Conservation (phyloP, 2,329 filamentous ascomycete genomes). For the Exophiala lecanii-corni region DNA sequence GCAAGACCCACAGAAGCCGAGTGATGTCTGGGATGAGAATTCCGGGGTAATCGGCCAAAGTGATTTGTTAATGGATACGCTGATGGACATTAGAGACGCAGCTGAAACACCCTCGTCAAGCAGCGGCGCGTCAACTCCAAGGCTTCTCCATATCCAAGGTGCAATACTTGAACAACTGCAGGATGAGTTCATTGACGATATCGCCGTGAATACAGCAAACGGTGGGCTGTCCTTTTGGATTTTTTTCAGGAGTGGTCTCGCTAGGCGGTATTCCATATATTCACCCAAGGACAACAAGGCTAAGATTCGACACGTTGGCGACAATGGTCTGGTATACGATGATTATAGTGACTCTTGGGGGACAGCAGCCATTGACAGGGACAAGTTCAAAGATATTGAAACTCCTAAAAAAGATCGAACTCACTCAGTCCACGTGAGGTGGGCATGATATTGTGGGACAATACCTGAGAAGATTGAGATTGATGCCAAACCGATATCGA, state of each 20-base stretch:
- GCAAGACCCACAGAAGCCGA: constrained; percentile 7
- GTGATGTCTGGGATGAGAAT: constrained; percentile 23
- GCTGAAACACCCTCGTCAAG: neutral
- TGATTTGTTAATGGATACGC: constrained; percentile 23
- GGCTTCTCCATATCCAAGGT: constrained; percentile 12
- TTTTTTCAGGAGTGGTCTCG: constrained; percentile 18
- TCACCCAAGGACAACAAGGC: constrained; percentile 4
- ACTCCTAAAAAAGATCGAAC: neutral
- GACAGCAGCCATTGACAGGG: no score
- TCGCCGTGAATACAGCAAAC: constrained; percentile 20
- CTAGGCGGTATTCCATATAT: constrained; percentile 18
- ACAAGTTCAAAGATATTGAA: no score
- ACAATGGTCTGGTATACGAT: constrained; percentile 20
- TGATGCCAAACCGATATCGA: no score
- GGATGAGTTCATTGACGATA: constrained; percentile 19
- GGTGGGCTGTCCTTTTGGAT: constrained; percentile 25
- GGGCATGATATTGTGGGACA: neutral
- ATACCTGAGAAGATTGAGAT: no score
- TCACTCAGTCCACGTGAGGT: neutral
- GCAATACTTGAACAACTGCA: constrained; percentile 11
- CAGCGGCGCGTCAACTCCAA: neutral
- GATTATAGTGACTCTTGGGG: no score
- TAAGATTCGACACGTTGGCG: constrained; percentile 10
- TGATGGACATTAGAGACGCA: constrained; percentile 10
- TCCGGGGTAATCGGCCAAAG: constrained; percentile 23